phyloP scores from a whole-genome alignment of 1,284 basidiomycete genomes.

The Tranzscheliella williamsii region DNA sequence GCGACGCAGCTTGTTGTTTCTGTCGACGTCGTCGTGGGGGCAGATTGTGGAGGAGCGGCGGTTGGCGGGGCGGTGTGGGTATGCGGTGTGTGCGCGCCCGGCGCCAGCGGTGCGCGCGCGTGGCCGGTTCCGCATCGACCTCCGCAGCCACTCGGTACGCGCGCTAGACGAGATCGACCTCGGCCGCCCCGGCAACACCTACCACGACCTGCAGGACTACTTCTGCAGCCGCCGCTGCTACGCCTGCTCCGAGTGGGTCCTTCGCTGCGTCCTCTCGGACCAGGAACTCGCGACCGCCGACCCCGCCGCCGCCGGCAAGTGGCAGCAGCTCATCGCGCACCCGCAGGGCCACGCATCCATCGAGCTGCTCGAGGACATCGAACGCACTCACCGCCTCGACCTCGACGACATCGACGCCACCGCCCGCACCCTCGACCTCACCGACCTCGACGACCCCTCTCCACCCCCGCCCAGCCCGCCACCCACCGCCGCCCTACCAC shows the following conservation, averaged over 20 bases:
- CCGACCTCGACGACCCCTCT: no score
- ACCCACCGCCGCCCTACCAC: no score
- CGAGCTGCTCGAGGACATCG: conserved; percentile 35
- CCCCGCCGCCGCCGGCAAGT: conserved; percentile 67
- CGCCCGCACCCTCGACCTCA: no score
- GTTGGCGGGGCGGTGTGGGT: conserved; percentile 16
- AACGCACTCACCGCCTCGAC: conserved; percentile 2
- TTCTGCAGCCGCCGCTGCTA: conserved; percentile 25
- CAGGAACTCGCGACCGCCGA: background rate
- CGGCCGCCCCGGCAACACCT: conserved; percentile 20
- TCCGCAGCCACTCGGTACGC: conserved; percentile 3
- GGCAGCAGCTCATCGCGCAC: conserved; percentile 75
- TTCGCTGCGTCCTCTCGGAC: conserved; percentile 29
- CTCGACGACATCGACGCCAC: no score
- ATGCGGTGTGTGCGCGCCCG: conserved; percentile 9
- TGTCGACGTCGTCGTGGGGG: conserved; percentile 17
- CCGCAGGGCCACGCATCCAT: conserved; percentile 74
- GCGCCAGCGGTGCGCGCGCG: conserved; percentile 1
- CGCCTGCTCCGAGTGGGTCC: conserved; percentile 29
- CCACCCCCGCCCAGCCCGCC: no score
- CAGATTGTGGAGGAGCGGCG: conserved; percentile 28
- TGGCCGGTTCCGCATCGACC: conserved; percentile 13
- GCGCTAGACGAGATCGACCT: conserved; percentile 12
- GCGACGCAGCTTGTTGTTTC: conserved; percentile 10
- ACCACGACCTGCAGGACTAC: conserved; percentile 9